A percentile compares a stretch with the other conserved stretches of the same genome.
phyloP scores from a whole-genome alignment of 495 filamentous ascomycete genomes.

The Trypethelium eluteriae region DNA sequence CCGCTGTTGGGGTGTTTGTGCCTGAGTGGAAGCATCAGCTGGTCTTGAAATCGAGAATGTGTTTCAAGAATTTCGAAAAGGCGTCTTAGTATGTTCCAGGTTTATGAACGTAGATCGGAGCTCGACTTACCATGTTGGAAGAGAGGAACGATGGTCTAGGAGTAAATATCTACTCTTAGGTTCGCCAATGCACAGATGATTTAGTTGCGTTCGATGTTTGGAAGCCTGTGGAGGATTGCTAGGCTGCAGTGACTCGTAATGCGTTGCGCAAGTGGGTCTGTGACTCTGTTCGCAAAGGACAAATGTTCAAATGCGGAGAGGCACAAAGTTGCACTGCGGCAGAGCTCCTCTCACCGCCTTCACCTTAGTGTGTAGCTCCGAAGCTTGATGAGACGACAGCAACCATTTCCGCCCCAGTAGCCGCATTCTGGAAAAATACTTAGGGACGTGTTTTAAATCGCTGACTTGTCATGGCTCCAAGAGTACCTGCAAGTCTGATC shows the following conservation, averaged over 20 bases:
- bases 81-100: not conserved
- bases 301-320: not conserved
- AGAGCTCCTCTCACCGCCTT: conserved; percentile 6
- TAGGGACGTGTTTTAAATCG: not conserved
- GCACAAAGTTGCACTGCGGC: not conserved
- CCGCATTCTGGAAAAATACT: not conserved
- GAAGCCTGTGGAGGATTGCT: not conserved
- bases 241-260: conserved; percentile 2
- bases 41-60: not conserved
- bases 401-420: not conserved
- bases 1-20: conserved; percentile 91
- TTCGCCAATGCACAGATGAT: not conserved
- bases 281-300: not conserved
- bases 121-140: not conserved
- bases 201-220: not conserved
- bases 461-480: not conserved
- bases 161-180: not conserved
- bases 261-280: not conserved
- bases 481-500: not conserved
- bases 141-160: not conserved
- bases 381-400: not conserved
- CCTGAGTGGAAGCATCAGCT: conserved; percentile 43
- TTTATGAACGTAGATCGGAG: not conserved
- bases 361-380: not conserved
- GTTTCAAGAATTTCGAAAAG: not conserved